phyloP scores from a whole-genome alignment of 1,284 basidiomycete species.

The Pyrrhoderma noxium region DNA sequence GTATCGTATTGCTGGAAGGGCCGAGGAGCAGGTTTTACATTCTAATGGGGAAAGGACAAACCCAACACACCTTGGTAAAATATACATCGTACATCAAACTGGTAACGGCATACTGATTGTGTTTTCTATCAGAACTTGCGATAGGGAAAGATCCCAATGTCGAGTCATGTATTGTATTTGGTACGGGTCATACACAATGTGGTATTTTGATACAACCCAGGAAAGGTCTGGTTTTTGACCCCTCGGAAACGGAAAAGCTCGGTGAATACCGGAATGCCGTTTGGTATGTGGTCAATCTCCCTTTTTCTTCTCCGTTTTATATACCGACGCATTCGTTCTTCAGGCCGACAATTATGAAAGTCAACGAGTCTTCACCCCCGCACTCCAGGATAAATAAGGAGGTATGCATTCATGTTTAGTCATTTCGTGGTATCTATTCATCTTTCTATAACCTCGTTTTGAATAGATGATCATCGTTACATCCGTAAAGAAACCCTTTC shows the following conservation, averaged over 20 bases:
- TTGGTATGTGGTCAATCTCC: slow-evolving; percentile 22
- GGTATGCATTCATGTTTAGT: not conserved
- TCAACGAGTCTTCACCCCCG: slow-evolving; percentile 15
- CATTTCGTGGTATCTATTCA: not conserved
- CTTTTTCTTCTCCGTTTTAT: not conserved
- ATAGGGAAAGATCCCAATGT: slow-evolving; percentile 31
- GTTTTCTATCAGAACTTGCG: slow-evolving; percentile 15
- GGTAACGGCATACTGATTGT: not conserved
- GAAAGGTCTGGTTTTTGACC: slow-evolving; percentile 27
- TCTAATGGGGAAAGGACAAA: slow-evolving; percentile 46
- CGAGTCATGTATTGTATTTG: slow-evolving; percentile 31
- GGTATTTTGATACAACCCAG: slow-evolving; percentile 37
- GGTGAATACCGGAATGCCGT: slow-evolving; percentile 29
- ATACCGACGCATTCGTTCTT: not conserved
- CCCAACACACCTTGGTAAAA: slow-evolving; percentile 34
- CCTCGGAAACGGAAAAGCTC: slow-evolving; percentile 25
- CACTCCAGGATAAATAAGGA: slow-evolving; percentile 13
- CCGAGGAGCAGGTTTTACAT: slow-evolving; percentile 47
- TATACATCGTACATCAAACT: not conserved
- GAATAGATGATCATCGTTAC: slow-evolving; percentile 14
- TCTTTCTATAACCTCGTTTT: not conserved
- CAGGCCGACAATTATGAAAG: slow-evolving; percentile 20
- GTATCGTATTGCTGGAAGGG: slow-evolving; percentile 40
- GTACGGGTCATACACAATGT: slow-evolving; percentile 35
- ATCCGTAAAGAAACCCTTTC: slow-evolving; percentile 14